Evolutionary conservation across 352 stramenopile genomes (phyloP).

Genomic region (Phytopythium vexans): DNA sequence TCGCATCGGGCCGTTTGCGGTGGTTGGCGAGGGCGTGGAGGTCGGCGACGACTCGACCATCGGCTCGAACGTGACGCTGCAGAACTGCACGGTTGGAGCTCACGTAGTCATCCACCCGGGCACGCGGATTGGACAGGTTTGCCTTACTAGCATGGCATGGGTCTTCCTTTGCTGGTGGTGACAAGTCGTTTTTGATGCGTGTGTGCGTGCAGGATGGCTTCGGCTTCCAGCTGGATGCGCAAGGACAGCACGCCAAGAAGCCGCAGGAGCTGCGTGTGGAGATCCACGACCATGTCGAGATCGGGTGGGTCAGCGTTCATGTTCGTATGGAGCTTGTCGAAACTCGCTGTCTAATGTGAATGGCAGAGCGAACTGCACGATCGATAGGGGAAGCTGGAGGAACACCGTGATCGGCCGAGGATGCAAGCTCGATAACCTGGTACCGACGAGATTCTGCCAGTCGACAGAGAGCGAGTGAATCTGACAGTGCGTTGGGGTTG

Average conservation of each 20-base stretch:
- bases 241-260: slow-evolving; percentile 73
- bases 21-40: slow-evolving; percentile 53
- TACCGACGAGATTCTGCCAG: slow-evolving; percentile 10
- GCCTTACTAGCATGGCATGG: no score
- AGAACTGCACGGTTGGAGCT: slow-evolving; percentile 64
- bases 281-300: slow-evolving; percentile 81
- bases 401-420: slow-evolving; percentile 69
- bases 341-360: background rate
- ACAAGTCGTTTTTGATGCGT: background rate
- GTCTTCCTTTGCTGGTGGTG: background rate
- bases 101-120: slow-evolving; percentile 73
- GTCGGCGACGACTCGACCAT: slow-evolving; percentile 52
- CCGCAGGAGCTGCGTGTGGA: slow-evolving; percentile 75
- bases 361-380: slow-evolving; percentile 66
- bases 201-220: slow-evolving; percentile 63
- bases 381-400: slow-evolving; percentile 84
- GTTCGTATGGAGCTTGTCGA: no score
- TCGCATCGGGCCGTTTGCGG: slow-evolving; percentile 51
- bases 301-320: slow-evolving; percentile 37
- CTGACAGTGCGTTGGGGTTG: background rate
- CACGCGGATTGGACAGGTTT: slow-evolving; percentile 66
- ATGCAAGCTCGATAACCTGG: slow-evolving; percentile 84
- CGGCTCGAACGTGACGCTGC: slow-evolving; percentile 51
- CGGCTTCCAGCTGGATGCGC: slow-evolving; percentile 63
- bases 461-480: no score